These are phyloP conservation scores for Piper betle DNA, from an alignment of 164 flowering plant genomes.

Conservation along the genomic window DNA sequence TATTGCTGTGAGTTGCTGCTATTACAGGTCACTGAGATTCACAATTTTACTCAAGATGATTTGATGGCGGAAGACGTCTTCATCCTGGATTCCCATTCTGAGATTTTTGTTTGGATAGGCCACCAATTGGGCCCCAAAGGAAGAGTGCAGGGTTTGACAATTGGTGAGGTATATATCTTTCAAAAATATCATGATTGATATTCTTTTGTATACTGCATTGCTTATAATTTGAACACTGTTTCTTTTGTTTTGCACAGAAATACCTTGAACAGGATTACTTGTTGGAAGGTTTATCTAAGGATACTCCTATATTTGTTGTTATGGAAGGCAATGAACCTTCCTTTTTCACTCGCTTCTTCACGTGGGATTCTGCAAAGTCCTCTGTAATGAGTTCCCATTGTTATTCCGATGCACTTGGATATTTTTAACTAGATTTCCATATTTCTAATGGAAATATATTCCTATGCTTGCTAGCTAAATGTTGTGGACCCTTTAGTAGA, in stretches of 20 bases:
- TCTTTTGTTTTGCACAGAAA: conserved; percentile 38
- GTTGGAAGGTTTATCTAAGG: conserved; percentile 60
- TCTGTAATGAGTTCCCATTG: conserved; percentile 27
- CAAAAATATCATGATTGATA: neutral
- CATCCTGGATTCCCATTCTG: conserved; percentile 82
- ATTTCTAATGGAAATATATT: no score
- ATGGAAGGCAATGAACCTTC: conserved; percentile 87
- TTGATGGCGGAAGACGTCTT: conserved; percentile 96
- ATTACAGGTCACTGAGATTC: conserved; percentile 75
- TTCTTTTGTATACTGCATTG: neutral
- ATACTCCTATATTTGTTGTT: conserved; percentile 64
- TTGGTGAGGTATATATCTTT: conserved; percentile 82
- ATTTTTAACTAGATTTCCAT: neutral
- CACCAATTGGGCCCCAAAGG: conserved; percentile 67
- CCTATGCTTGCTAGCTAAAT: no score
- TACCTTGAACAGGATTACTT: conserved; percentile 82
- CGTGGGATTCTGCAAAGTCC: conserved; percentile 91
- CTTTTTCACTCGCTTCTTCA: conserved; percentile 86
- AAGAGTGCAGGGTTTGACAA: conserved; percentile 52
- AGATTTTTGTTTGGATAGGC: conserved; percentile 91
- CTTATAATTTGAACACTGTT: neutral
- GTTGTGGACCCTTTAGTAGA: neutral
- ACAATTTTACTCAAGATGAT: conserved; percentile 89
- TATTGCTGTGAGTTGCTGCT: neutral
- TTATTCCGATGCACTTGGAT: neutral